These are phyloP conservation scores for Gossypium trilobum DNA, from an alignment of 441 rosid species.

Conservation along the genomic window DNA sequence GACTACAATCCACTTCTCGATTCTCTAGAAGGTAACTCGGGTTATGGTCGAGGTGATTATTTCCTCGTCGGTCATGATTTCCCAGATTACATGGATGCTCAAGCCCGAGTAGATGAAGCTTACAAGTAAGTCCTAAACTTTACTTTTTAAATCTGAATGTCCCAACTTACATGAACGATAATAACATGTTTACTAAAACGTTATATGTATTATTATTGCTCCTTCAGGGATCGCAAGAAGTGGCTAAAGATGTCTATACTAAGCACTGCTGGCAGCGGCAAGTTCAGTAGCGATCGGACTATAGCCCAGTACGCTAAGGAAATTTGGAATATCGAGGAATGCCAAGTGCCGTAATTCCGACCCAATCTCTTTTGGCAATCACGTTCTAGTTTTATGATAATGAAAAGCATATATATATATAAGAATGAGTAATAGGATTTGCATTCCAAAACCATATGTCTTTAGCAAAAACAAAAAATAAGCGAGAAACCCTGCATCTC, in stretches of 20 bases:
- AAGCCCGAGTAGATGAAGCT: slow-evolving; percentile 66
- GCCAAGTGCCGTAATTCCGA: slow-evolving; percentile 47
- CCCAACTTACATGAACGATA: neutral
- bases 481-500: neutral
- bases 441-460: neutral
- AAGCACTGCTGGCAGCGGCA: slow-evolving; percentile 87
- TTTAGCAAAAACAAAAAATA: neutral
- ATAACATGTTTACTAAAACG: neutral
- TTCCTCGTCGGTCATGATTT: slow-evolving; percentile 87
- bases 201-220: neutral
- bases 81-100: slow-evolving; percentile 75
- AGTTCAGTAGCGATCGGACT: slow-evolving; percentile 83
- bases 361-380: neutral
- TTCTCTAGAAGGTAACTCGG: slow-evolving; percentile 80
- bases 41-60: slow-evolving; percentile 88
- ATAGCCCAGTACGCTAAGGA: slow-evolving; percentile 78
- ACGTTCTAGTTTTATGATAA: neutral
- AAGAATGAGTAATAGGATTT: neutral
- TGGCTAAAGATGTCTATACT: slow-evolving; percentile 89
- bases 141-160: neutral
- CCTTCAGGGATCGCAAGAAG: slow-evolving; percentile 55
- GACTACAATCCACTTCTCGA: slow-evolving; percentile 80
- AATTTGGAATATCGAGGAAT: slow-evolving; percentile 76
- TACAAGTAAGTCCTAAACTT: slow-evolving; percentile 51
- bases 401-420: neutral